Evolutionary conservation across 1,284 basidiomycete genomes (phyloP), one percentile per base, ranked within the genome.

Genomic region (Grifola frondosa): DNA sequence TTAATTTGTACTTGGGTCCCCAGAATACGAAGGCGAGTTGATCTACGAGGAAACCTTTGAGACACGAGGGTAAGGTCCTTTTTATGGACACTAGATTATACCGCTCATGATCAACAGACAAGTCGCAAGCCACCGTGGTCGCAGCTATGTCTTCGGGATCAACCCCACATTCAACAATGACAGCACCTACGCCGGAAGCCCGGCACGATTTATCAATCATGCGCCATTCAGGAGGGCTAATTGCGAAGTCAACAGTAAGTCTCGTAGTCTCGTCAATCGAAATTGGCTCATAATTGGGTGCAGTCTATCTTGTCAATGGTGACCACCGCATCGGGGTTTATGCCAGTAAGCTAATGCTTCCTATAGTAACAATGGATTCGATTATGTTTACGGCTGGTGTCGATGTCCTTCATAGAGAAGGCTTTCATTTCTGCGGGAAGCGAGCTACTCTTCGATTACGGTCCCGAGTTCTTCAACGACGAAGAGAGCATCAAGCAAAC

Each of bases 1-100:
- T 28, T 17, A 22, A 24, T 36, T 9, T 15, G 22, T 33, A 11
- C 17, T 24, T 20, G 9, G 17, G 29, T n/a, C 25, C 20, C 4
- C 46, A 82, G 82, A 81, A 55, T 85, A 85, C 53, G 62, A 70
- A 21, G 83, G 82, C 2, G 75, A 83, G 48, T 59, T 81, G 12
- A 63, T 84, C 3, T 71, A 56, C 25, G 56, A 69, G 17, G 46
- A 60, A 0, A 73, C 74, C 0, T 64, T 70, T 13, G 52, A 63
- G 0, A 57, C 53, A 13, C 57, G 65, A 37, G 53, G 57, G 65
- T 65, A 33, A 11, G 62, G 20, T 10, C 7, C 16, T 16, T 3
- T 16, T 36, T 13, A 29, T 19, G 10, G 21, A 34, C 25, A 12
- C 11, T 30, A 16, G 16, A 28, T 29, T 4, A 13, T 9, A 33